These are phyloP conservation scores for Chaetothyriales sp. DNA, from an alignment of 2,329 filamentous ascomycete species.

Conservation along the genomic window DNA sequence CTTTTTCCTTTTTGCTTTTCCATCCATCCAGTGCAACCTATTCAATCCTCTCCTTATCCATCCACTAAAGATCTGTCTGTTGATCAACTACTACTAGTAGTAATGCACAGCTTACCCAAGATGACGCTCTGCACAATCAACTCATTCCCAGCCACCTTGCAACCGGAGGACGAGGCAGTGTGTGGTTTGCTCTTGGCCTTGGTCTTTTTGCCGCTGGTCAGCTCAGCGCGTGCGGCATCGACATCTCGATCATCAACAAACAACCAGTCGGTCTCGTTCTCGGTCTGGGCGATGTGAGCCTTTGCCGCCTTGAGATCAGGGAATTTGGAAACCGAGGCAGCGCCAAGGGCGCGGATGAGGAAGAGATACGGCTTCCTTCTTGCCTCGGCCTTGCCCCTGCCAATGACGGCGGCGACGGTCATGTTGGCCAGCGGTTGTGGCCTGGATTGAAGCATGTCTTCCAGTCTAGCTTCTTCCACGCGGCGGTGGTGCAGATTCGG, in stretches of 20 bases:
- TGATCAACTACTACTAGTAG: not conserved
- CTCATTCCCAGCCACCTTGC: conserved; percentile 61
- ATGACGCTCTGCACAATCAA: conserved; percentile 88
- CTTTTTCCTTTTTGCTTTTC: too few relatives aligned
- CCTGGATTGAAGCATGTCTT: conserved; percentile 43
- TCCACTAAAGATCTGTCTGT: not conserved
- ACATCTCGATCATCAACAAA: conserved; percentile 56
- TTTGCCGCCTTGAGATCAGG: conserved; percentile 45
- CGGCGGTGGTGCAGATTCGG: conserved; percentile 20
- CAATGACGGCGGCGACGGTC: conserved; percentile 57
- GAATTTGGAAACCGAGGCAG: conserved; percentile 49
- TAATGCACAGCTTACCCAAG: conserved; percentile 52
- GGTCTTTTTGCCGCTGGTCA: conserved; percentile 12
- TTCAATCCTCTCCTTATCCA: not conserved
- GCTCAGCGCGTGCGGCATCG: conserved; percentile 37
- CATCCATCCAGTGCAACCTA: not conserved
- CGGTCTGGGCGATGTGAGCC: not conserved
- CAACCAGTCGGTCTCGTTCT: conserved; percentile 52
- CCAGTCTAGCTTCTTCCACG: conserved; percentile 36
- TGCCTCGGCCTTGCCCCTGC: conserved; percentile 46
- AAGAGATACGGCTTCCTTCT: conserved; percentile 62
- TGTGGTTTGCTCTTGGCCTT: conserved; percentile 18
- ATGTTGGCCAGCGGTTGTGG: conserved; percentile 48
- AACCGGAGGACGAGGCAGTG: not conserved
- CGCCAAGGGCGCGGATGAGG: conserved; percentile 62